A percentile compares a stretch with the other conserved stretches of the same genome.
These are phyloP conservation scores for Metarhizium robertsii DNA, from an alignment of 2,329 filamentous ascomycete species.

Conservation along the genomic window DNA sequence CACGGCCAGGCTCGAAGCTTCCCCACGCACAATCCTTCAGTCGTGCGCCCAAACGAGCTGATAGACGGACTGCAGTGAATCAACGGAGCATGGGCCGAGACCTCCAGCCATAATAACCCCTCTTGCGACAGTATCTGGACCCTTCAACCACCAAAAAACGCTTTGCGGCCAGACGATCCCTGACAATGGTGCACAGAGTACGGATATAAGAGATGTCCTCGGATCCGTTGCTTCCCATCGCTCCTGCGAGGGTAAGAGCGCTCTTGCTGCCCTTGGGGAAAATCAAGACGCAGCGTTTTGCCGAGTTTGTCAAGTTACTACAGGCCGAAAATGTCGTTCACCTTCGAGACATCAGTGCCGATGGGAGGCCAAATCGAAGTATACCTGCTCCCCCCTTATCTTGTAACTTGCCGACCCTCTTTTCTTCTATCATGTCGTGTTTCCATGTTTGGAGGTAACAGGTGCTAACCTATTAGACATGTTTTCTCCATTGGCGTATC, in stretches of 20 bases:
- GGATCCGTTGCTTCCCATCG: constrained; percentile 83
- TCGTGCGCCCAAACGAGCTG: neutral
- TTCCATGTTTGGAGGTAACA: neutral
- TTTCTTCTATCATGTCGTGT: neutral
- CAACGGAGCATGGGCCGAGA: neutral
- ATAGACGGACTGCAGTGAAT: neutral
- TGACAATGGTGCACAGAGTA: constrained; percentile 22
- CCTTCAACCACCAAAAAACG: neutral
- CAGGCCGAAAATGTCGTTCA: constrained; percentile 73
- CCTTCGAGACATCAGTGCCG: constrained; percentile 76
- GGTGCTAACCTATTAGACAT: constrained; percentile 50
- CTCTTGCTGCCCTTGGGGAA: constrained; percentile 79
- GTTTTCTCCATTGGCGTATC: constrained; percentile 87
- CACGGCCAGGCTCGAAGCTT: neutral
- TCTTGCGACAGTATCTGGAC: neutral
- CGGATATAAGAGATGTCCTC: constrained; percentile 63
- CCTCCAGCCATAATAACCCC: neutral
- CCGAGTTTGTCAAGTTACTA: constrained; percentile 68
- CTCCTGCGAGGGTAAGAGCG: constrained; percentile 82
- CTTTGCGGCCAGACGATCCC: neutral
- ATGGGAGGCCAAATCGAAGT: constrained; percentile 59
- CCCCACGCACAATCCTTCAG: neutral
- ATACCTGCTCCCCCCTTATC: neutral
- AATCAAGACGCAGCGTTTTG: constrained; percentile 74
- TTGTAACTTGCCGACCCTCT: neutral